Percentiles rank a stretch among this genome's conserved stretches.
Evolutionary conservation across 176 grass and related monocot genomes (phyloP).

Genomic region (Cenchrus purpureus): DNA sequence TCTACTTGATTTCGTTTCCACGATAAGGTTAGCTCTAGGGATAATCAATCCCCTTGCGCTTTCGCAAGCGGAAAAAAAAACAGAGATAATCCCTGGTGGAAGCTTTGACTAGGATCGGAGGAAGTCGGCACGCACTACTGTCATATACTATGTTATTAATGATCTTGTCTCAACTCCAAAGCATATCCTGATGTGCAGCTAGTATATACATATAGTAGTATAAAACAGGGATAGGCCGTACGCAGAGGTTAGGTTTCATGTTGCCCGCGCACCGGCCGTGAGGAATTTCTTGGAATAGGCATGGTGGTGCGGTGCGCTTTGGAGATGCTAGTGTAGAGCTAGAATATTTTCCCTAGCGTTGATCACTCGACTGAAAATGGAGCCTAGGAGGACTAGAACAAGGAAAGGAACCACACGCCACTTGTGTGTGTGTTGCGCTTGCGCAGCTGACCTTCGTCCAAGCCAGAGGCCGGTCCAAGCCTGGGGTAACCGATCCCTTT

Average conservation of each 20-base stretch:
- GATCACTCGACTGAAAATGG: not conserved
- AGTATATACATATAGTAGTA: not conserved
- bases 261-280: not conserved
- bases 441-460: not conserved
- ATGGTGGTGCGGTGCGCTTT: not conserved
- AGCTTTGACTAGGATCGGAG: not conserved
- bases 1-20: not conserved
- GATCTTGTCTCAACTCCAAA: not conserved
- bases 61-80: no score
- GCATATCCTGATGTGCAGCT: no score
- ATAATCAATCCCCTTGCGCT: no score
- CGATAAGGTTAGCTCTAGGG: slow-evolving; percentile 9
- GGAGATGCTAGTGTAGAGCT: not conserved
- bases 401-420: not conserved
- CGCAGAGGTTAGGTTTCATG: not conserved
- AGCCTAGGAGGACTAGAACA: not conserved
- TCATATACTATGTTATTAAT: not conserved
- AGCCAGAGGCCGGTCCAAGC: no score
- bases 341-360: not conserved
- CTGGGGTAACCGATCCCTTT: no score
- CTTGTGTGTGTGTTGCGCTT: no score
- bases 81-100: not conserved
- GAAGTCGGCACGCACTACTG: not conserved
- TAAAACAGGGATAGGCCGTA: not conserved
- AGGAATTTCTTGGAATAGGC: not conserved